Evolutionary conservation across 805 yeast genomes (phyloP).

Genomic region (Sugiyamaella valdiviana): DNA sequence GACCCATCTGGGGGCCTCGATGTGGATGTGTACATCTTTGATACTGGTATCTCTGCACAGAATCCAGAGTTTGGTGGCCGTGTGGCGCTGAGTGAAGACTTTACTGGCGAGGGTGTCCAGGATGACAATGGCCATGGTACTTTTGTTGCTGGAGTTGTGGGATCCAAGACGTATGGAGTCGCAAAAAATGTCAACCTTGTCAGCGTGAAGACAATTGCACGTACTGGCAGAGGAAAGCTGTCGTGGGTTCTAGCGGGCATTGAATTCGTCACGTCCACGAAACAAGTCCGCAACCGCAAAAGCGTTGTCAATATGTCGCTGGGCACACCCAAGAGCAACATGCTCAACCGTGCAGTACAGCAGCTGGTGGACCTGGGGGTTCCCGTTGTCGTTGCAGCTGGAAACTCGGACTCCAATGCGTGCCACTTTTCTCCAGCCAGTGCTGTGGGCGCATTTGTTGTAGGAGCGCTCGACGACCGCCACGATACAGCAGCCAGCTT

Average conservation of each 20-base stretch:
- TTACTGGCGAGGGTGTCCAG: conserved; percentile 43
- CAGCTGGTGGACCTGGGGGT: conserved; percentile 21
- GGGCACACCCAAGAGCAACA: conserved; percentile 25
- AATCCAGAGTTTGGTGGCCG: conserved; percentile 36
- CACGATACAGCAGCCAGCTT: conserved; percentile 67
- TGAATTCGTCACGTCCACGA: conserved; percentile 28
- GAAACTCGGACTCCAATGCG: conserved; percentile 72
- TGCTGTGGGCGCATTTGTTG: conserved; percentile 63
- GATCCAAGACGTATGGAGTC: conserved; percentile 71
- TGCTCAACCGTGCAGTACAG: conserved; percentile 24
- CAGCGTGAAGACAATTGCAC: conserved; percentile 66
- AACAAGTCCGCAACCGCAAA: conserved; percentile 15
- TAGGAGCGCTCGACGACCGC: conserved; percentile 81
- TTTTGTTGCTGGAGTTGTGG: conserved; percentile 82
- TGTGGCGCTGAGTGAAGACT: conserved; percentile 38
- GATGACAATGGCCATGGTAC: conserved; percentile 86
- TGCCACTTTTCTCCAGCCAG: conserved; percentile 86
- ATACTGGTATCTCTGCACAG: conserved; percentile 57
- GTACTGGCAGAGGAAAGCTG: conserved; percentile 56
- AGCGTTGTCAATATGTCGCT: conserved; percentile 23
- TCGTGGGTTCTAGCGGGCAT: conserved; percentile 31
- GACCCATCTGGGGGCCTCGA: conserved; percentile 44
- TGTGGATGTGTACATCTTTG: conserved; percentile 70
- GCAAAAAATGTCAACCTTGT: conserved; percentile 59
- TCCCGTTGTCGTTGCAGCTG: conserved; percentile 38